Conservation (phyloP, 176 grass and related monocot species). For the Calamus simplicifolius region DNA sequence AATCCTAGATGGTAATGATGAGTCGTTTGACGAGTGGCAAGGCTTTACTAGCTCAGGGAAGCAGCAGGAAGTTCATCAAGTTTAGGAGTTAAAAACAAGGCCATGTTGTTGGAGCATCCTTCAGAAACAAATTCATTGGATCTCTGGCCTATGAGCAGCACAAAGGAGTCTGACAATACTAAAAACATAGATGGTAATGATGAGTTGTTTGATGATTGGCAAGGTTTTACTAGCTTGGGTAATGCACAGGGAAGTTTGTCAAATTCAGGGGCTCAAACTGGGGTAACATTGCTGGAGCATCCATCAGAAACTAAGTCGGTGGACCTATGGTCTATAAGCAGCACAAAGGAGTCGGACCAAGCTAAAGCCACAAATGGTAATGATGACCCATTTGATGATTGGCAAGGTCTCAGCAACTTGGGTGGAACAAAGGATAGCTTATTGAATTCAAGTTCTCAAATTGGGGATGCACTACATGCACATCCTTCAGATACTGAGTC, state of each 20-base stretch:
- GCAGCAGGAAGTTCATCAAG: conserved; percentile 10
- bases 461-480: conserved; percentile 16
- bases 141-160: conserved; percentile 37
- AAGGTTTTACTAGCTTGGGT: conserved; percentile 54
- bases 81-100: neutral
- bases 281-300: conserved; percentile 9
- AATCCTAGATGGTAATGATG: conserved; percentile 30
- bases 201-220: conserved; percentile 39
- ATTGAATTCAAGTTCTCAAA: conserved; percentile 1
- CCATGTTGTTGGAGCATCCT: conserved; percentile 20
- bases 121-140: conserved; percentile 27
- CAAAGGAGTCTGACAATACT: conserved; percentile 25
- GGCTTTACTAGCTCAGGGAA: conserved; percentile 33
- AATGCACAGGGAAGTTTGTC: conserved; percentile 12
- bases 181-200: conserved; percentile 20
- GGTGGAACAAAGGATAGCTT: conserved; percentile 5
- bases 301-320: conserved; percentile 23
- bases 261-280: conserved; percentile 22
- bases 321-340: conserved; percentile 25
- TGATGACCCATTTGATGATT: conserved; percentile 52
- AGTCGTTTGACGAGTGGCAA: conserved; percentile 54
- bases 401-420: conserved; percentile 46
- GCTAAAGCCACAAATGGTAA: conserved; percentile 22
- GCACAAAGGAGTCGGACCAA: conserved; percentile 21
- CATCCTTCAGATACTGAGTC: neutral